These are phyloP conservation scores for Exophiala viscosa DNA, from an alignment of 2,329 filamentous ascomycete genomes.

Conservation along the genomic window DNA sequence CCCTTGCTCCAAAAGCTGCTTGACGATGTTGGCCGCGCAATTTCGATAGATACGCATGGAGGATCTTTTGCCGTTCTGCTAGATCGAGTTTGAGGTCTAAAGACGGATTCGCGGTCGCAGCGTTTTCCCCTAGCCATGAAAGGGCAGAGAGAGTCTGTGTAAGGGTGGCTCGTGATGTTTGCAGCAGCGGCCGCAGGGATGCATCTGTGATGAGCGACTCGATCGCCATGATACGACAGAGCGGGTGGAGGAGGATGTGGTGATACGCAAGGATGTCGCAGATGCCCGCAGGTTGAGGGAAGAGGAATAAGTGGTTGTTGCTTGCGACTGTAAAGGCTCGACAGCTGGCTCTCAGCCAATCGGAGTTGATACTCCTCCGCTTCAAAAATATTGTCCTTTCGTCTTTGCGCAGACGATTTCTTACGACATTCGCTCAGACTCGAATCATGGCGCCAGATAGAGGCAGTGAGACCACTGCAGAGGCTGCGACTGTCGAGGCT, in stretches of 20 bases:
- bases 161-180: constrained; percentile 69
- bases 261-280: neutral
- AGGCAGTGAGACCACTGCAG: constrained; percentile 9
- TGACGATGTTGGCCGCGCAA: constrained; percentile 79
- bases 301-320: neutral
- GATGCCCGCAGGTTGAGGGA: neutral
- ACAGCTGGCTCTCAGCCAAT: constrained; percentile 5
- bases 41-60: constrained; percentile 74
- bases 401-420: neutral
- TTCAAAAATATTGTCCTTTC: neutral
- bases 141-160: constrained; percentile 63
- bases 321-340: neutral
- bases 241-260: neutral
- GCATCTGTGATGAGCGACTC: constrained; percentile 61
- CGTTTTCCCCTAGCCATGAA: constrained; percentile 53
- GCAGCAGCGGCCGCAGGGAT: constrained; percentile 63
- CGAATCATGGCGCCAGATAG: constrained; percentile 25
- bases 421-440: neutral
- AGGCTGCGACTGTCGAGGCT: neutral
- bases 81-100: constrained; percentile 54
- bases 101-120: constrained; percentile 44
- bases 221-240: constrained; percentile 47
- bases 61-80: constrained; percentile 72
- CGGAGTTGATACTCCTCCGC: constrained; percentile 11
- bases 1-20: constrained; percentile 73